Conservation (phyloP, 441 rosid genomes). For the Erodium texanum region DNA sequence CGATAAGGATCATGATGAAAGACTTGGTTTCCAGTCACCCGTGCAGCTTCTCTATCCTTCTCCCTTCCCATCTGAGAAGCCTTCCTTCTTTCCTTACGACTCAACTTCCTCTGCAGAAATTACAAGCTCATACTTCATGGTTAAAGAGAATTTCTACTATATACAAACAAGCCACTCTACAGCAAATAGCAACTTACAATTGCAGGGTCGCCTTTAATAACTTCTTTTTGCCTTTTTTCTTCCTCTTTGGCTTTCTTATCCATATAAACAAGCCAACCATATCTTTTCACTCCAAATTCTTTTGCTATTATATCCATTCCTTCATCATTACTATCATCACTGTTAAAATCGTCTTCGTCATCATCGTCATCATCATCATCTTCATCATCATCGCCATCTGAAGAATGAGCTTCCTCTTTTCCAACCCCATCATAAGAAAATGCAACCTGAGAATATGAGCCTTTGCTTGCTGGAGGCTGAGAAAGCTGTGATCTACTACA, state of each 20-base stretch:
- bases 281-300: slow-evolving; percentile 86
- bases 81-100: slow-evolving; percentile 55
- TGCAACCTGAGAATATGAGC: slow-evolving; percentile 85
- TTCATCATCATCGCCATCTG: slow-evolving; percentile 53
- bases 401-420: slow-evolving; percentile 45
- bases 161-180: neutral
- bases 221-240: slow-evolving; percentile 87
- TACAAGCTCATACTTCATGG: slow-evolving; percentile 17
- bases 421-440: slow-evolving; percentile 72
- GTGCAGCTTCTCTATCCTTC: slow-evolving; percentile 71
- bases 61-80: slow-evolving; percentile 63
- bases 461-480: slow-evolving; percentile 60
- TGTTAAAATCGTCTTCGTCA: slow-evolving; percentile 80
- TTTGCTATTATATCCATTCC: slow-evolving; percentile 83
- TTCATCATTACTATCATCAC: slow-evolving; percentile 92
- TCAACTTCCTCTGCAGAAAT: slow-evolving; percentile 66
- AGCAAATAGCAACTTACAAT: slow-evolving; percentile 43
- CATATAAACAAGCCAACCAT: slow-evolving; percentile 94
- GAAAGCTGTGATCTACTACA: slow-evolving; percentile 46
- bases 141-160: neutral
- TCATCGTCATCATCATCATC: slow-evolving; percentile 69
- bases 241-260: slow-evolving; percentile 93
- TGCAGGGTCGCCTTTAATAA: slow-evolving; percentile 93
- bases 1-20: slow-evolving; percentile 79
- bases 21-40: slow-evolving; percentile 51